Evolutionary conservation across 805 yeast species (phyloP), one percentile per base, ranked within the genome.

Genomic region (Ogataea wickerhamii): DNA sequence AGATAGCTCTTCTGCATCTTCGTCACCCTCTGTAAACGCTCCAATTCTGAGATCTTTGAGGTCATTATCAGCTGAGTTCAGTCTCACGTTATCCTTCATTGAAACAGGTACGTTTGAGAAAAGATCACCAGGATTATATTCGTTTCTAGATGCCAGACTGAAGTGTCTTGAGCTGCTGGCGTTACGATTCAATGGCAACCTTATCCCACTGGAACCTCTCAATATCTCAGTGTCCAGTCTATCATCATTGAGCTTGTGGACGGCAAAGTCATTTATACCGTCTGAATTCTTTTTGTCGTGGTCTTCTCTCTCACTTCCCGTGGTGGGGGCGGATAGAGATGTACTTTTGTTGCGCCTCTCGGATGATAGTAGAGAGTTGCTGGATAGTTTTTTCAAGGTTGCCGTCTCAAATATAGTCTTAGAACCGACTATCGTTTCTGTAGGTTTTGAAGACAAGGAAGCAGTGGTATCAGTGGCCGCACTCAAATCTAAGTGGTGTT

Each of bases 51-150:
- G 38, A 12, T 59, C 63, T 13, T 52, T 50, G 20, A 46, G 35
- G 14, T 51, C 56, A 5, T 40, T 2, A 5, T 36, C 25, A 2
- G 49, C 34, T 3, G 40, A 31, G n/a, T 21, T n/a, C 13, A 34
- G 17, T 14, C 38, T 22, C 6, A 22, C 17, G 2, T 36, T 41
- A 2, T 41, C 52, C 14, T 37, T 40, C 34, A 52, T 44, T 20
- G 55, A 51, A 6, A 84, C 57, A 1, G 95, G 93, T 1, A 82
- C 95, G 38, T 82, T 84, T 0, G 95, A 83, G 8, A 88, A 62
- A 36, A 88, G 66, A 55, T 87, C 95, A 20, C 96, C 96, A 0
- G 96, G 95, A 52, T 83, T 87, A 13, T 80, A 65, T 4, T 74
- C 62, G 37, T 74, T 71, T 34, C 80, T 64, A 2, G 84, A 70